Base-by-base conservation (phyloP, 129 eudicot genomes). In the Glebionis coronaria region DNA sequence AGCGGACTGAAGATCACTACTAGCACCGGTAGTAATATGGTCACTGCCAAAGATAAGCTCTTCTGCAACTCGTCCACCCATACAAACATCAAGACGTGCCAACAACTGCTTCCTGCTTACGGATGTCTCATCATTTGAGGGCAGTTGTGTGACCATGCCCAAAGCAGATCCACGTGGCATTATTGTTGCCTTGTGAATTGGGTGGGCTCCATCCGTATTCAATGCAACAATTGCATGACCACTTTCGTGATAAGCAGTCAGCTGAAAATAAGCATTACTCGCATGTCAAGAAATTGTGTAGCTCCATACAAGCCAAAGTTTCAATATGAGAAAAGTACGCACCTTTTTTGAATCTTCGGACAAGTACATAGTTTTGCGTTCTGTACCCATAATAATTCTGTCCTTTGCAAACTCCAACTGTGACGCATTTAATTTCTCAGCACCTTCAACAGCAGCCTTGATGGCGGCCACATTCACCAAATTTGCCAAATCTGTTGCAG, bases 51-150 rank as follows among this genome's bases (percentile, higher is more conserved):
- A 91, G 35, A 91, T 82, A 52, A 91, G 88, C 79, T 91, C 98
- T 70, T 91, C 98, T 1, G 98, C 98, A 59, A 91, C 98, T 38
- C 97, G 83, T 58, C 97, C 97, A 49, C 97, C 98, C 98, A 91
- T 91, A 76, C 98, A 91, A 63, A 91, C 98, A 83, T 91, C 98
- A 47, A 91, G 88, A 20, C 98, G 94, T 6, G 98, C 98, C 82
- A 91, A 76, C 57, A 91, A 67, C 52, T 91, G 96, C 73, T 78
- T 91, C 74, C 83, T 91, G 87, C 96, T 91, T 72, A 85, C 61
- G 46, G 98, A 91, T 15, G 98, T 91, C 78, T 91, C 98, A 69
- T 91, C 98, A 56, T 53, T 76, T 16, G 98, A 85, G 31, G 98
- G 98, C 64, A 91, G 91, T 50, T 88, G 98, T 23, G 98, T 91